Base-by-base conservation (phyloP, 108 stramenopile genomes). In the Cyclostephanos invisitatus region DNA sequence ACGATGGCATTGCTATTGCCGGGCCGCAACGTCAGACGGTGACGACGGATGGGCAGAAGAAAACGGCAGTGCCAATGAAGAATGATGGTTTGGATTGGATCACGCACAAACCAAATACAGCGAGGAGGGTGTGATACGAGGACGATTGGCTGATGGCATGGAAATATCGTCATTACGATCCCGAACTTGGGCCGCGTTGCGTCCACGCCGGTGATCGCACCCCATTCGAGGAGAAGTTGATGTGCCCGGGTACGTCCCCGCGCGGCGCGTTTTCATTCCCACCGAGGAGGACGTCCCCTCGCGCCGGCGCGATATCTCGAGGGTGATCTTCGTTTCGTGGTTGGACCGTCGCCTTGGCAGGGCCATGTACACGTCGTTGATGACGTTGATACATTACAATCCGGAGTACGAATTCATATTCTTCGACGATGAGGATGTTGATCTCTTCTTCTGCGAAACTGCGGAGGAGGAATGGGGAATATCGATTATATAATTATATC, bases 171-270 rank as follows among this genome's bases (percentile, higher is more conserved):
- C 64, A 65, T 40, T 65, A 65, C 50, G 6, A 3, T n/a, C 32
- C 64, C 29, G 17, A 49, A 0, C 48, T 49, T 47, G 37, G 20
- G 4, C 10, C 50, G 10, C 28, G 46, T 3, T 65, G 64, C 64
- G 38, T 49, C n/a, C 5, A 35, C 64, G 29, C 64, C 3, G 10
- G 2, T 0, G n/a, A 21, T 21, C 25, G 27, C 11, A 50, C 64
- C 4, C 64, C 64, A 8, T 65, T 49, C 64, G 20, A 65, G 8
- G 46, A 65, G 2, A 48, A 25, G 3, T 8, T 65, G 8, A 36
- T 65, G 21, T 65, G 64, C 64, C 64, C 35, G 64, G 47, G 25
- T 65, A 65, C 46, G 21, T 65, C 29, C 64, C 64, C 27, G 64
- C 64, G n/a, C 48, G n/a, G n/a, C n/a, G 64, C n/a, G n/a, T n/a